A percentile compares a stretch with the other conserved stretches of the same genome.
Evolutionary conservation across 2,329 filamentous ascomycete species (phyloP).

Genomic region (Furcasterigmium furcatum): DNA sequence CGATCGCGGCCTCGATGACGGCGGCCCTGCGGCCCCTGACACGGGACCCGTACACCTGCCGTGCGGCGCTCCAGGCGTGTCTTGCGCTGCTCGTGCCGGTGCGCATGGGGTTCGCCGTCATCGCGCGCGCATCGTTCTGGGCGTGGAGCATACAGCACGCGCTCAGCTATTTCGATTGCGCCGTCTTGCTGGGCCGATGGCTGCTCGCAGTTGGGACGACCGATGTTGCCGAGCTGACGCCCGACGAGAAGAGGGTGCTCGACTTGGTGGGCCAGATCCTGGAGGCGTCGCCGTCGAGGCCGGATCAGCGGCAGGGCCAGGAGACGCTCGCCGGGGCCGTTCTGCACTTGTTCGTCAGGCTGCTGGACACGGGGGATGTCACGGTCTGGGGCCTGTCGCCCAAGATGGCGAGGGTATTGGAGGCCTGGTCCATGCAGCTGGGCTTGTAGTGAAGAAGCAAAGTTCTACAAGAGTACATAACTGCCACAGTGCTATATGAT

Average conservation of each 20-base stretch:
- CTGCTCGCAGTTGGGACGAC: no score
- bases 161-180: constrained; percentile 1
- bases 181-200: neutral
- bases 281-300: neutral
- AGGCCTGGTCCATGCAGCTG: no score
- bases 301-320: neutral
- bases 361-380: neutral
- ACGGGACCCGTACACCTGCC: no score
- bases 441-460: no score
- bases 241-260: no score
- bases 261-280: no score
- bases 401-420: no score
- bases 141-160: constrained; percentile 1
- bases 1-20: no score
- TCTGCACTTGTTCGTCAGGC: neutral
- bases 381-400: neutral
- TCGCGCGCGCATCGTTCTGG: constrained; percentile 1
- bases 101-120: neutral
- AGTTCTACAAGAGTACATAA: no score
- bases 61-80: neutral
- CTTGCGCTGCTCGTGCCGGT: neutral
- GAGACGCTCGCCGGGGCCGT: neutral
- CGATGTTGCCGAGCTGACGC: no score
- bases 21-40: no score
- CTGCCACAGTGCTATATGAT: no score